phyloP scores from a whole-genome alignment of 176 grass and related monocot genomes.

The Chloris gayana region DNA sequence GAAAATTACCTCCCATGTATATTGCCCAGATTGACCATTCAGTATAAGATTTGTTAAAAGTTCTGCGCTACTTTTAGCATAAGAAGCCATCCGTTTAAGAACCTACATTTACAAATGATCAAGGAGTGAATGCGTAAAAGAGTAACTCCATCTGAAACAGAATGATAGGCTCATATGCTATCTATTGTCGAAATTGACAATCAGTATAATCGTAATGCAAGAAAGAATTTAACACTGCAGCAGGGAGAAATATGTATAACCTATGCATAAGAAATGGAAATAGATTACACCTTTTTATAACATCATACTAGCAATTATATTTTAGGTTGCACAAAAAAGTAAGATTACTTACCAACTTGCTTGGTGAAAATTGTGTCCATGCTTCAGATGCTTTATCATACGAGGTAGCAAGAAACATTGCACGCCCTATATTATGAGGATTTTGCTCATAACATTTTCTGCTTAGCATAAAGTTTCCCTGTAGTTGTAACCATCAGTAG shows the following conservation, averaged over 20 bases:
- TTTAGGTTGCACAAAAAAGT: constrained; percentile 17
- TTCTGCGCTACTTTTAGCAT: constrained; percentile 85
- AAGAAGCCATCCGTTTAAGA: constrained; percentile 80
- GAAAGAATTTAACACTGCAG: background rate
- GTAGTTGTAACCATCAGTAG: constrained; percentile 30
- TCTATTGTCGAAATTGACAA: background rate
- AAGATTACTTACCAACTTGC: constrained; percentile 64
- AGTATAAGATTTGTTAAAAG: constrained; percentile 79
- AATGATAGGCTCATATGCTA: background rate
- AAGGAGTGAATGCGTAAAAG: constrained; percentile 30
- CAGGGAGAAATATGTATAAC: background rate
- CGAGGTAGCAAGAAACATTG: constrained; percentile 87
- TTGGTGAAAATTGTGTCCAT: constrained; percentile 84
- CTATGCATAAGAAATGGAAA: constrained; percentile 20
- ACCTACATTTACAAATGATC: constrained; percentile 48
- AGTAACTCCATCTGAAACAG: background rate
- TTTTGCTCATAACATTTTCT: constrained; percentile 84
- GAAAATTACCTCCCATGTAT: constrained; percentile 86
- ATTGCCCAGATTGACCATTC: constrained; percentile 54
- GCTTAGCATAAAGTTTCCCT: constrained; percentile 81
- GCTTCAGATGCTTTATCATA: constrained; percentile 97
- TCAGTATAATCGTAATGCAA: constrained; percentile 5
- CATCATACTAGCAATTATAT: constrained; percentile 12
- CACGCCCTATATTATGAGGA: constrained; percentile 62
- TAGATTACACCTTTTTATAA: background rate